A percentile compares a stretch with the other conserved stretches of the same genome.
Conservation (phyloP, 805 yeast species). For the Yarrowia alimentaria region DNA sequence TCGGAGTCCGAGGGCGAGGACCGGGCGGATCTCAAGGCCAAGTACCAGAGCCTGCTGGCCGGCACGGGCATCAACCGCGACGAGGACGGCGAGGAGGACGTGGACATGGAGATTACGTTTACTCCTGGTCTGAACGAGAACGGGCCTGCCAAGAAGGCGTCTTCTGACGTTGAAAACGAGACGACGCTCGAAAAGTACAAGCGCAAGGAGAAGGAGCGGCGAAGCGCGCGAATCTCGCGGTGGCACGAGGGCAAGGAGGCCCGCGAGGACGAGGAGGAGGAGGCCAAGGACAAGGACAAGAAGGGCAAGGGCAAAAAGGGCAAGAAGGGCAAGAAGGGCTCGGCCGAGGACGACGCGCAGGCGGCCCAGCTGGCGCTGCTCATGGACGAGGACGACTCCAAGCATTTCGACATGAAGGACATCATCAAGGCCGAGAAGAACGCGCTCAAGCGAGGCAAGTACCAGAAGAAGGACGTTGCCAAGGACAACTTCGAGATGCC, state of each 20-base stretch:
- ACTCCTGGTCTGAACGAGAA: slow-evolving; percentile 73
- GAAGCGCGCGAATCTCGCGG: slow-evolving; percentile 76
- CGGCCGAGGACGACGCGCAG: too few species aligned
- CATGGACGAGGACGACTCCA: slow-evolving; percentile 48
- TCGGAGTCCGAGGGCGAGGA: slow-evolving; percentile 52
- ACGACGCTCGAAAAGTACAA: slow-evolving; percentile 74
- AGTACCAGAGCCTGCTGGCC: slow-evolving; percentile 54
- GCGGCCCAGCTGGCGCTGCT: slow-evolving; percentile 69
- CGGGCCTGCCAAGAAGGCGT: slow-evolving; percentile 43
- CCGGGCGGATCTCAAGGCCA: slow-evolving; percentile 46
- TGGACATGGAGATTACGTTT: slow-evolving; percentile 94
- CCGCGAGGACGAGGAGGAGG: slow-evolving; percentile 44
- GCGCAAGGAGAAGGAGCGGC: slow-evolving; percentile 90
- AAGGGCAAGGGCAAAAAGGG: slow-evolving; percentile 33
- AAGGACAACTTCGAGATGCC: slow-evolving; percentile 54
- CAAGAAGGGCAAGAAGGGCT: slow-evolving; percentile 43
- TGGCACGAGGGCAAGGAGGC: slow-evolving; percentile 58
- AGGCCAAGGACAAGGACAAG: slow-evolving; percentile 32
- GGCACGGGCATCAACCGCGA: slow-evolving; percentile 28
- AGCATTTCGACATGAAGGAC: slow-evolving; percentile 80
- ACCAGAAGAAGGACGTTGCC: slow-evolving; percentile 44
- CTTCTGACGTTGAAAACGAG: slow-evolving; percentile 48
- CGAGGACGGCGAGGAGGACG: slow-evolving; percentile 41
- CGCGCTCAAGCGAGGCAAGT: slow-evolving; percentile 47
- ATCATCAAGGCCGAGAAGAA: slow-evolving; percentile 71